These are phyloP conservation scores for Yamadazyma pseudoaaseri DNA, from an alignment of 1,139 yeast species.

Conservation along the genomic window DNA sequence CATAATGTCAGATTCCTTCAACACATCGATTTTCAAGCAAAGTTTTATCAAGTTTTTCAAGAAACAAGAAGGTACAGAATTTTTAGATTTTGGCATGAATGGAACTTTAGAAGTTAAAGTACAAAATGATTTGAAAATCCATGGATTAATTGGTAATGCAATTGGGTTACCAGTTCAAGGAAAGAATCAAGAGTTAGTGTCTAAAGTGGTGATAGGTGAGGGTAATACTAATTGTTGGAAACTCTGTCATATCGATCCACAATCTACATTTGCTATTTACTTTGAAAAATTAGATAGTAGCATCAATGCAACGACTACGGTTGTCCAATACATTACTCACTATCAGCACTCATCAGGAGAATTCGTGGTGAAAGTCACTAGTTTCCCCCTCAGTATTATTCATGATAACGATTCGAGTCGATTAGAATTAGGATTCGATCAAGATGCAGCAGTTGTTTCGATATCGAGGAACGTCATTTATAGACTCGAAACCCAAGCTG, in stretches of 20 bases:
- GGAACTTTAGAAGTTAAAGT: conserved; percentile 57
- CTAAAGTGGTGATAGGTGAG: conserved; percentile 42
- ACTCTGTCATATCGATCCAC: conserved; percentile 52
- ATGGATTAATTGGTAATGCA: conserved; percentile 63
- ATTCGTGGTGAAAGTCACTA: conserved; percentile 49
- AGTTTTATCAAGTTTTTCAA: conserved; percentile 55
- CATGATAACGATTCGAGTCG: conserved; percentile 43
- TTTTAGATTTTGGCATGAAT: conserved; percentile 52
- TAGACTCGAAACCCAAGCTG: conserved; percentile 44
- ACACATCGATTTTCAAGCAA: conserved; percentile 65
- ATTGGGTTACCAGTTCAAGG: conserved; percentile 36
- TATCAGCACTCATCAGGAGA: conserved; percentile 62
- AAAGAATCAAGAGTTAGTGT: conserved; percentile 24
- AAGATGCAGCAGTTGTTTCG: conserved; percentile 67
- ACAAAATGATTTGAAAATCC: conserved; percentile 48
- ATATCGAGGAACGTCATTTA: conserved; percentile 54
- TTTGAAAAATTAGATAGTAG: conserved; percentile 51
- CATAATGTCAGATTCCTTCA: conserved; percentile 62
- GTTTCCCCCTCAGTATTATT: conserved; percentile 41
- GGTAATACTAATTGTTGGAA: conserved; percentile 64
- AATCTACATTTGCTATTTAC: conserved; percentile 56
- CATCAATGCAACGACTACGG: conserved; percentile 27
- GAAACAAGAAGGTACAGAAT: conserved; percentile 27
- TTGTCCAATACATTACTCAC: conserved; percentile 69
- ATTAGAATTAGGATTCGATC: conserved; percentile 54